Evolutionary conservation across 2,329 filamentous ascomycete species (phyloP), one percentile per base, ranked within the genome.

Genomic region (Juglanconis oblonga): DNA sequence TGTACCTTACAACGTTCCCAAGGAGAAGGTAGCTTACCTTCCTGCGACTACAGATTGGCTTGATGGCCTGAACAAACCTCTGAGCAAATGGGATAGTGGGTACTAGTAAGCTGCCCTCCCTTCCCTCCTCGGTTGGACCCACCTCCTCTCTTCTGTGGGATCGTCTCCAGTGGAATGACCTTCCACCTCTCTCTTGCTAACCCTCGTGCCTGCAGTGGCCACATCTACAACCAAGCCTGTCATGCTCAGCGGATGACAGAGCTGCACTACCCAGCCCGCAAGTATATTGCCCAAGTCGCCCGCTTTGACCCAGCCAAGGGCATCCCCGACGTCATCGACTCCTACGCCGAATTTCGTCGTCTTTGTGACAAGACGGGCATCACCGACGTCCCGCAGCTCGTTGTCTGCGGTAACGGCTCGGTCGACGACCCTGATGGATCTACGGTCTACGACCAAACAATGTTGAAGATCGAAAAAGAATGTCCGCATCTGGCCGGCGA

Each of bases 271-370:
- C 84, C 86, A 3, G 74, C 77, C 10, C 82, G 87, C 65, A 83
- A 87, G 69, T 95, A 92, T 72, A 91, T 95, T 66, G 82, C 89
- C 5, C 91, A 95, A 70, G 85, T 94, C 32, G 89, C 91, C 1
- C 87, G 91, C 24, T 95, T 95, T 70, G 91, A 95, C 66, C 91
- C 91, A 0, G 86, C 90, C 51, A 95, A 94, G 75, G 91, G 91
- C 8, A 92, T 94, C 47, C 85, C 88, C 0, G 88, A 90, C 55
- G 88, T 92, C 7, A 82, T 95, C 59, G 85, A 89, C 63, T 83
- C 88, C 1, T 95, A 93, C 64, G 88, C 87, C 45, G 85, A 89
- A 67, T 89, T 94, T 70, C 84, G 87, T 49, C 80, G 83, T 57
- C 78, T 80, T 6, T 82, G 87, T 54, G 79, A 87, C 57, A 77